Evolutionary conservation across 1,284 basidiomycete species (phyloP).

Genomic region (Fistulina hepatica): DNA sequence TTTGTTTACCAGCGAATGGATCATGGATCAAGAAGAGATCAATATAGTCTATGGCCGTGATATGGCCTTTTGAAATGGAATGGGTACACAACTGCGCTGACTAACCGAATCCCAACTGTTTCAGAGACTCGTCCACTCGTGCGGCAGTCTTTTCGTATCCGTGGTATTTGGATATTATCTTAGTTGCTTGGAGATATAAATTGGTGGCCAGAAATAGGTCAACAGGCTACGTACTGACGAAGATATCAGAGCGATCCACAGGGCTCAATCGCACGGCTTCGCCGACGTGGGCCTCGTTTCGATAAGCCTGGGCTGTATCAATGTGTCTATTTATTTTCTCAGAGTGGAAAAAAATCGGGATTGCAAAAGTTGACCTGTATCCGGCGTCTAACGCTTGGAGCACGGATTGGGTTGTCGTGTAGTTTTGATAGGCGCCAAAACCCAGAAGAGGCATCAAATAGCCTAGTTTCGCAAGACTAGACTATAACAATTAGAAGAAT

Average conservation of each 20-base stretch:
- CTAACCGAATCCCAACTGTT: slow-evolving; percentile 41
- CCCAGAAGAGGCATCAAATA: slow-evolving; percentile 65
- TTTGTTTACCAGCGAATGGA: slow-evolving; percentile 46
- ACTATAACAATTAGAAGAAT: no score
- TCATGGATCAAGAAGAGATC: slow-evolving; percentile 76
- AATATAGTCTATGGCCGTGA: slow-evolving; percentile 43
- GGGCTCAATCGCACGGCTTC: slow-evolving; percentile 45
- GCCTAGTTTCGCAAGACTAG: slow-evolving; percentile 25
- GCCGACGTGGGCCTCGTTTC: slow-evolving; percentile 60
- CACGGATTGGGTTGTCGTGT: slow-evolving; percentile 46
- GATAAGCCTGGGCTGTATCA: slow-evolving; percentile 65
- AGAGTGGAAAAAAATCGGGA: neutral
- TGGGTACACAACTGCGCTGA: slow-evolving; percentile 1
- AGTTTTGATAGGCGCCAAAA: slow-evolving; percentile 73
- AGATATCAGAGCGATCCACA: slow-evolving; percentile 44
- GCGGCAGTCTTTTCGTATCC: slow-evolving; percentile 49
- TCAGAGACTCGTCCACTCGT: slow-evolving; percentile 47
- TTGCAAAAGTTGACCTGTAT: slow-evolving; percentile 45
- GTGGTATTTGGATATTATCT: slow-evolving; percentile 42
- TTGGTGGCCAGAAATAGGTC: neutral
- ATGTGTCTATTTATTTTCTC: slow-evolving; percentile 35
- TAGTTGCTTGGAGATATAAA: slow-evolving; percentile 37
- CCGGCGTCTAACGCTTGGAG: slow-evolving; percentile 62
- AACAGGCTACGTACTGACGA: slow-evolving; percentile 45
- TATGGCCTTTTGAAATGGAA: neutral